Conservation (phyloP, 2,329 filamentous ascomycete species). For the Cordyceps pruinosa region DNA sequence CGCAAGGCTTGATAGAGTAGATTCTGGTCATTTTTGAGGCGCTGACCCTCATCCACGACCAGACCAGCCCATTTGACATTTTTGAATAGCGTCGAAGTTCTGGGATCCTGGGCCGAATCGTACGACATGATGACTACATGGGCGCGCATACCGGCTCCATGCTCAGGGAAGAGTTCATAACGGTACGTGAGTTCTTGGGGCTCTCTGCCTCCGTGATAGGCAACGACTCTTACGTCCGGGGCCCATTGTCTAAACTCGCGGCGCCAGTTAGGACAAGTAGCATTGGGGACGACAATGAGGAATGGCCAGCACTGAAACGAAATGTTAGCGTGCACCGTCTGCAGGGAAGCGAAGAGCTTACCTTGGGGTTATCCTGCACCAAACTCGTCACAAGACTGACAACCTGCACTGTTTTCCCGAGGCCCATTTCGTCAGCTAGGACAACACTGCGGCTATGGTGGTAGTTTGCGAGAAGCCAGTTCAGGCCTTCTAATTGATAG, state of each 20-base stretch:
- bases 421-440: constrained; percentile 94
- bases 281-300: constrained; percentile 86
- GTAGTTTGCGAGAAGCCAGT: constrained; percentile 93
- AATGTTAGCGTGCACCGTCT: not conserved
- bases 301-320: constrained; percentile 69
- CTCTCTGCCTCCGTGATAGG: constrained; percentile 74
- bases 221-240: constrained; percentile 78
- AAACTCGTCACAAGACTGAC: constrained; percentile 74
- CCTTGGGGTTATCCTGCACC: constrained; percentile 53
- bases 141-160: constrained; percentile 63
- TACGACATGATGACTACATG: constrained; percentile 95
- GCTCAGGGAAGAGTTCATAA: constrained; percentile 75
- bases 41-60: constrained; percentile 90
- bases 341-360: constrained; percentile 15
- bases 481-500: constrained; percentile 87
- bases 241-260: constrained; percentile 94
- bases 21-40: constrained; percentile 87
- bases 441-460: constrained; percentile 77
- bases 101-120: constrained; percentile 73
- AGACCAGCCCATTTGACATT: constrained; percentile 77
- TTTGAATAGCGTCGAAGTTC: constrained; percentile 58
- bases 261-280: constrained; percentile 96
- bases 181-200: constrained; percentile 71
- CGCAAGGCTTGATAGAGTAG: constrained; percentile 69
- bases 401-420: constrained; percentile 94